Conservation (phyloP, 495 filamentous ascomycete species). For the Trichoderma orchidacearum region DNA sequence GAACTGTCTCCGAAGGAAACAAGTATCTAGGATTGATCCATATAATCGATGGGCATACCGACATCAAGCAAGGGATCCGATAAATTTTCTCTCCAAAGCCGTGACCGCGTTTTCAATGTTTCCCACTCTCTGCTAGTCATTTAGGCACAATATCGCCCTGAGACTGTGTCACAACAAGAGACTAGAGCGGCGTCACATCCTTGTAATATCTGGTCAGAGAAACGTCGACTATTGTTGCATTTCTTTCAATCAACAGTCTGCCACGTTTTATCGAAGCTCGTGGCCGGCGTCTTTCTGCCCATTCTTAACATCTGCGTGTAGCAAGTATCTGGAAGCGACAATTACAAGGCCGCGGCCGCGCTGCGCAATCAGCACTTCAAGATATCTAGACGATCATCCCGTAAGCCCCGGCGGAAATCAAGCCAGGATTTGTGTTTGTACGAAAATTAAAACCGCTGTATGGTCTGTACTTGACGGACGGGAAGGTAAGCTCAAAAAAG, state of each 20-base stretch:
- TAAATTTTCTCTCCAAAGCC: slow-evolving; percentile 37
- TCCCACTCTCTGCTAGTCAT: slow-evolving; percentile 33
- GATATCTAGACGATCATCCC: too few species aligned
- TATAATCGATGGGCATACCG: slow-evolving; percentile 49
- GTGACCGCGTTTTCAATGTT: slow-evolving; percentile 18
- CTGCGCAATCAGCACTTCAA: not conserved
- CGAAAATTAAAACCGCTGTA: too few species aligned
- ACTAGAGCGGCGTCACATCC: slow-evolving; percentile 54
- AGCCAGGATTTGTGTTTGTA: too few species aligned
- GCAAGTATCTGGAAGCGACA: not conserved
- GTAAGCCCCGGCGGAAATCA: too few species aligned
- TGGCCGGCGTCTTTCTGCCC: not conserved
- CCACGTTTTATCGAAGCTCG: not conserved
- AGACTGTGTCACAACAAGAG: slow-evolving; percentile 36
- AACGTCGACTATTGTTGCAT: not conserved
- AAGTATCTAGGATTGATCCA: slow-evolving; percentile 50
- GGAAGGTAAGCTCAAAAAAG: too few species aligned
- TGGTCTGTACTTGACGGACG: too few species aligned
- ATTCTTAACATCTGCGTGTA: too few species aligned
- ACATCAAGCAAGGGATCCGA: slow-evolving; percentile 46
- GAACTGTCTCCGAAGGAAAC: slow-evolving; percentile 48
- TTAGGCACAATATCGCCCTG: slow-evolving; percentile 27
- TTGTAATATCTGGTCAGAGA: slow-evolving; percentile 50
- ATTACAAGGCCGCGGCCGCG: not conserved
- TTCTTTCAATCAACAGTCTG: not conserved